Evolutionary conservation across 2,329 filamentous ascomycete genomes (phyloP), one percentile per base, ranked within the genome.

Genomic region (Akanthomyces dipterigenus): DNA sequence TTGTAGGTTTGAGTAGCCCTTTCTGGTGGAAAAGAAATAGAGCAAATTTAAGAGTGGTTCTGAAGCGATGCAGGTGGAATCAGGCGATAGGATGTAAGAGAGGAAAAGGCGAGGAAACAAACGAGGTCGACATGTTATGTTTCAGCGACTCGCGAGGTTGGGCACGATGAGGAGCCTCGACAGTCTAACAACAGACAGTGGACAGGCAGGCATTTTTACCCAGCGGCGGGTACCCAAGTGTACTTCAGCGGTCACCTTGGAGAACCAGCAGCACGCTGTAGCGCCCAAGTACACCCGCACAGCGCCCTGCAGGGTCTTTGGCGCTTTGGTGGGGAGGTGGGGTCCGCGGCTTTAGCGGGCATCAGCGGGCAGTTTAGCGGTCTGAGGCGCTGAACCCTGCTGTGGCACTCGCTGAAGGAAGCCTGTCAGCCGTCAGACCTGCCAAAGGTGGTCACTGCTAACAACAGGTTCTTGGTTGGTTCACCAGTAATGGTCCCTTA

Each of bases 241-340:
- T 28, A 55, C 51, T 42, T 20, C 12, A 38, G 14, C 12, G 6
- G 18, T 11, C 18, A 8, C 5, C 12, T 9, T n/a, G 6, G 12
- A 5, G 24, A 16, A 20, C 14, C 7, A 40, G 24, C n/a, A 31
- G 38, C 9, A 0, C 11, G 40, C n/a, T 42, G 51, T 40, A 20
- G 18, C 9, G 4, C 2, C 18, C 36, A 45, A 12, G 53, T 55
- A 56, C 20, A 22, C 40, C 11, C 20, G 18, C 8, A 6, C 43
- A 28, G 20, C 22, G 55, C 18, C 31, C 31, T 50, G 55, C 55
- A 58, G 31, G 55, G 55, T 50, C 34, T 49, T n/a, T n/a, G n/a
- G n/a, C n/a, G n/a, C n/a, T n/a, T n/a, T 26, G 31, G 43, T 38
- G 54, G 54, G 42, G 55, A 57, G 55, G 55, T 58, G 55, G 55